Evolutionary conservation across 176 grass and related monocot genomes (phyloP).

Genomic region (Zea luxurians): DNA sequence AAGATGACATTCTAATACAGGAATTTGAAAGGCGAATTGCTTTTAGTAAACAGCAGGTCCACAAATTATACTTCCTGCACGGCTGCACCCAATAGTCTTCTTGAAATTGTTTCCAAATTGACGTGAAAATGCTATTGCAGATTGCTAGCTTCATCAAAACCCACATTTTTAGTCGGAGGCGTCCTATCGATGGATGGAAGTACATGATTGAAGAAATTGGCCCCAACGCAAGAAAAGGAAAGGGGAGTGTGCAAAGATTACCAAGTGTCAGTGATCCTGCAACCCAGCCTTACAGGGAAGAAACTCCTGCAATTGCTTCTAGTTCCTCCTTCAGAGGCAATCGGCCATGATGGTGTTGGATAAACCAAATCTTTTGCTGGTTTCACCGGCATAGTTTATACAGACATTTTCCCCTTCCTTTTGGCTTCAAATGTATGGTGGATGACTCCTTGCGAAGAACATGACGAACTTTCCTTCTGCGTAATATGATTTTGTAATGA

Average conservation of each 20-base stretch:
- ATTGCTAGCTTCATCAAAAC: constrained; percentile 95
- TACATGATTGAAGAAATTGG: constrained; percentile 96
- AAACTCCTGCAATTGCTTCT: constrained; percentile 48
- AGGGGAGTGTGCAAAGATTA: constrained; percentile 76
- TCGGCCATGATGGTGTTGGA: constrained; percentile 21
- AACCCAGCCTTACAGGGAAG: constrained; percentile 69
- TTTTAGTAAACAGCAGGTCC: constrained; percentile 95
- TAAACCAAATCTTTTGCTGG: too few species aligned
- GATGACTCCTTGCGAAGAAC: neutral
- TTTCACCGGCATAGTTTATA: constrained; percentile 8
- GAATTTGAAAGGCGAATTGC: constrained; percentile 91
- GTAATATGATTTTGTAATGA: neutral
- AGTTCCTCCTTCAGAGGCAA: constrained; percentile 53
- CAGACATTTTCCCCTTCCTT: neutral
- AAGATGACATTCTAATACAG: constrained; percentile 97
- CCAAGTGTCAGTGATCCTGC: constrained; percentile 64
- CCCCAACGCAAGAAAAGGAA: constrained; percentile 78
- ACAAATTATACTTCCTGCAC: neutral
- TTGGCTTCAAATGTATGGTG: neutral
- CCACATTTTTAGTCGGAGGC: constrained; percentile 80
- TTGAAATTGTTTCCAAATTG: constrained; percentile 3
- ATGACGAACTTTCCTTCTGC: neutral
- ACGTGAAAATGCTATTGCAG: constrained; percentile 38
- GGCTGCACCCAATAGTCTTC: neutral
- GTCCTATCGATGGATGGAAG: constrained; percentile 85